These are phyloP conservation scores for Otatea glauca DNA, from an alignment of 176 grass and related monocot genomes.

Conservation along the genomic window DNA sequence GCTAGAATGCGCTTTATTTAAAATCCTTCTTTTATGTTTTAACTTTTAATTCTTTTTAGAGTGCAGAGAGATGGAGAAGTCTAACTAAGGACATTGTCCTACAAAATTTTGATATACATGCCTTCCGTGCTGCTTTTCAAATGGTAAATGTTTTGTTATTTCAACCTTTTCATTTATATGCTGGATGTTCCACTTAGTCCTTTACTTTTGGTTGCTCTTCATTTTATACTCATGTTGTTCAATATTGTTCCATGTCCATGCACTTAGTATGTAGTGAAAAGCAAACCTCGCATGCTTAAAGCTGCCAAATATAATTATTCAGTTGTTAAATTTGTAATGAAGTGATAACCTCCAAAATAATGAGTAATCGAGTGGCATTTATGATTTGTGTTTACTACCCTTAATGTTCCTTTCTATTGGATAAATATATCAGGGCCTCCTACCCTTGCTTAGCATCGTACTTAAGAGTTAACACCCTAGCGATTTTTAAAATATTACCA, in stretches of 20 bases:
- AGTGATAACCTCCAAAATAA: not conserved
- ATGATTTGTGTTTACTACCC: not conserved
- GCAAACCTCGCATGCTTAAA: not conserved
- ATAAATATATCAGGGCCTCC: not conserved
- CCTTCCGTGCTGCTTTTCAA: slow-evolving; percentile 92
- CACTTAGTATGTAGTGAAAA: not conserved
- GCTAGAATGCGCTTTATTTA: not conserved
- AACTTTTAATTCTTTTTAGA: slow-evolving; percentile 55
- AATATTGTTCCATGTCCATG: not conserved
- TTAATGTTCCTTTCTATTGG: not conserved
- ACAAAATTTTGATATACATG: slow-evolving; percentile 93
- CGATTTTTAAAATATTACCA: not conserved
- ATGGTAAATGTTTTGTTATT: slow-evolving; percentile 52
- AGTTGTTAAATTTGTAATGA: not conserved
- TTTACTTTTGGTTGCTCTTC: slow-evolving; percentile 25
- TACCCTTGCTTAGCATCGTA: not conserved
- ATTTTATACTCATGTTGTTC: slow-evolving; percentile 12
- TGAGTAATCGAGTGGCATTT: not conserved
- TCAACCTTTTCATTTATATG: slow-evolving; percentile 12
- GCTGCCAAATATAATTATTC: not conserved
- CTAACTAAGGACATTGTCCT: slow-evolving; percentile 72
- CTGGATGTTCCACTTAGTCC: slow-evolving; percentile 21
- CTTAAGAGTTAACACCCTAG: not conserved
- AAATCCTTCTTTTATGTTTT: not conserved
- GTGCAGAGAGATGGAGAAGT: slow-evolving; percentile 90